These are phyloP conservation scores for Neofusicoccum kwambonambiense DNA, from an alignment of 2,329 filamentous ascomycete species.

Conservation along the genomic window DNA sequence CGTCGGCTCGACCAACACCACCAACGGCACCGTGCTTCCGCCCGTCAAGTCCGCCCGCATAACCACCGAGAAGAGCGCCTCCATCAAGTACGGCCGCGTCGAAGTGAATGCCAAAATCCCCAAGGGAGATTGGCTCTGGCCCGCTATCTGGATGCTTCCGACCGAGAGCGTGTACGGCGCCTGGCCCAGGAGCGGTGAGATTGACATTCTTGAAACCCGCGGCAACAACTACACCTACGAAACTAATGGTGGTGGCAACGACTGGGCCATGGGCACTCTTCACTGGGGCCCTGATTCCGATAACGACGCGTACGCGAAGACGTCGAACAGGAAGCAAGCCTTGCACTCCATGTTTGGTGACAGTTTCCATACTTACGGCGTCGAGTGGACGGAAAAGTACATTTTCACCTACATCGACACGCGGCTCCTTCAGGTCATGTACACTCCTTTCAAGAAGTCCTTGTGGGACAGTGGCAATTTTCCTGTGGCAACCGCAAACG, in stretches of 20 bases:
- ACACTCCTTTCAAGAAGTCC: slow-evolving; percentile 21
- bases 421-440: slow-evolving; percentile 21
- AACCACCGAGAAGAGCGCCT: slow-evolving; percentile 47
- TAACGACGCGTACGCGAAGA: slow-evolving; percentile 30
- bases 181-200: slow-evolving; percentile 55
- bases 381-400: slow-evolving; percentile 55
- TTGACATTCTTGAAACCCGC: slow-evolving; percentile 53
- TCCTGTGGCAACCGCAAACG: slow-evolving; percentile 33
- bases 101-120: slow-evolving; percentile 56
- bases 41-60: slow-evolving; percentile 52
- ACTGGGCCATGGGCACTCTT: slow-evolving; percentile 45
- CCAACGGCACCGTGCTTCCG: slow-evolving; percentile 47
- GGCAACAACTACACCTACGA: slow-evolving; percentile 43
- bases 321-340: slow-evolving; percentile 23
- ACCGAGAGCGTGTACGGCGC: slow-evolving; percentile 31
- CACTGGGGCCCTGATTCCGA: slow-evolving; percentile 46
- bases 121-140: slow-evolving; percentile 53
- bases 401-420: slow-evolving; percentile 54
- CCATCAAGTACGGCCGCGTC: slow-evolving; percentile 51
- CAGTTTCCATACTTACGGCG: slow-evolving; percentile 52
- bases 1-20: slow-evolving; percentile 43
- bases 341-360: slow-evolving; percentile 32
- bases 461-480: slow-evolving; percentile 42
- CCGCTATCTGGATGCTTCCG: slow-evolving; percentile 22
- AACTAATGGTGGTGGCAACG: slow-evolving; percentile 42